Evolutionary conservation across 2,329 filamentous ascomycete genomes (phyloP).

Genomic region (Plenodomus lindquistii): DNA sequence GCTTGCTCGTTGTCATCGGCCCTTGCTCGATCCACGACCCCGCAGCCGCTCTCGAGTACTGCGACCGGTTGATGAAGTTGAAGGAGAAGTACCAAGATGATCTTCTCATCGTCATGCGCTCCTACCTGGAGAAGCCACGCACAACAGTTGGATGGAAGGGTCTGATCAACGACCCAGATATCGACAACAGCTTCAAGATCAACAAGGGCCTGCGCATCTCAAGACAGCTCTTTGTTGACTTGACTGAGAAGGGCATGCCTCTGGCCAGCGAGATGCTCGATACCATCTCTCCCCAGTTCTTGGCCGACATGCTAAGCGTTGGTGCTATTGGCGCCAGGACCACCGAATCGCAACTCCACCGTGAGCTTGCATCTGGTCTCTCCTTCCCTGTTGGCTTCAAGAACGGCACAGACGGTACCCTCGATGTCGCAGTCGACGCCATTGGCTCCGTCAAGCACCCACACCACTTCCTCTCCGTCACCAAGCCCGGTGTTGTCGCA

Average conservation of each 20-base stretch:
- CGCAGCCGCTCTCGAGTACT: constrained; percentile 87
- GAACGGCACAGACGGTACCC: constrained; percentile 92
- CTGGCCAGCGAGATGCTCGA: constrained; percentile 98
- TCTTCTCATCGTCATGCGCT: constrained; percentile 93
- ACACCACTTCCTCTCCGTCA: constrained; percentile 96
- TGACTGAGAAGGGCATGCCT: constrained; percentile 91
- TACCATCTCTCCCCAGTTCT: constrained; percentile 95
- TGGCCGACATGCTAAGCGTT: constrained; percentile 87
- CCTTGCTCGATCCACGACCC: constrained; percentile 98
- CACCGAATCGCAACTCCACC: constrained; percentile 93
- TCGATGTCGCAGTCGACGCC: constrained; percentile 90
- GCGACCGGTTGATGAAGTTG: constrained; percentile 75
- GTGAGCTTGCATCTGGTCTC: constrained; percentile 89
- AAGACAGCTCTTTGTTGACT: constrained; percentile 87
- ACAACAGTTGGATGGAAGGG: constrained; percentile 99
- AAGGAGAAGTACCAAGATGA: constrained; percentile 89
- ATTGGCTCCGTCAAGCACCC: constrained; percentile 90
- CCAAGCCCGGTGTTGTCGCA: constrained; percentile 91
- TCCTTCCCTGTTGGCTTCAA: constrained; percentile 99
- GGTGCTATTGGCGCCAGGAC: constrained; percentile 95
- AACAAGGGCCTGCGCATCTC: constrained; percentile 92
- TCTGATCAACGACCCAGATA: constrained; percentile 96
- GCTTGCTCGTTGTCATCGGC: constrained; percentile 80
- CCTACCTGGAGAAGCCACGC: constrained; percentile 97
- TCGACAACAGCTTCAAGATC: constrained; percentile 98